Evolutionary conservation across 2,329 filamentous ascomycete species (phyloP), one percentile per base, ranked within the genome.

Genomic region (Escovopsis weberi): DNA sequence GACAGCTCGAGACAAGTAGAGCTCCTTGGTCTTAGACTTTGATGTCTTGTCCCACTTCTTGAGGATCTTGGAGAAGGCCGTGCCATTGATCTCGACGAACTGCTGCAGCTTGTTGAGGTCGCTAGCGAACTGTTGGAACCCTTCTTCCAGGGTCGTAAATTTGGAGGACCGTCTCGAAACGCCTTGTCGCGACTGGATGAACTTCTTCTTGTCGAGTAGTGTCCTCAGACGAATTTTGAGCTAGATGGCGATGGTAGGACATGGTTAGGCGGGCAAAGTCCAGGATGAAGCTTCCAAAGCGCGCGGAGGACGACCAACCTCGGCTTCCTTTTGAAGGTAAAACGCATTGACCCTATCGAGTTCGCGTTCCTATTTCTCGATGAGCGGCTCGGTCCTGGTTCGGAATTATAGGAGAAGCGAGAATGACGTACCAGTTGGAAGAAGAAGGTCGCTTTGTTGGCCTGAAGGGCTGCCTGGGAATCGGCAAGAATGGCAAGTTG

Each of bases 31-130:
- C 61, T 89, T 89, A 41, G 89, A 96, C 72, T 96, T 98, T 52
- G 89, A 95, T 1, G 88, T 95, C 74, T 98, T 98, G 66, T 98
- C 91, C 91, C 91, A 98, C 75, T 98, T 98, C 67, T 98, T 98
- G 49, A 98, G 68, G 46, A 98, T 98, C 63, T 98, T 98, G 26
- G 89, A 95, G 60, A 96, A 95, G 12, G 88, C 91, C 2, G 86
- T 95, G 55, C 91, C 89, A 59, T 98, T 98, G 58, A 96, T 85
- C 61, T 96, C 89, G 50, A 98, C 87, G 62, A 96, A 98, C 68
- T 96, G 91, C 69, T 95, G 87, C 12, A 98, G 75, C 65, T 98
- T 98, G 66, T 94, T 94, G 38, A 98, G 66, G 58, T 98, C 91
- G 57, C 85, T 89, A 57, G 88, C 88, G 60, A 98, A 98, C 60